These are phyloP conservation scores for Trichoderma sp. DNA, from an alignment of 2,329 filamentous ascomycete species.

Conservation along the genomic window DNA sequence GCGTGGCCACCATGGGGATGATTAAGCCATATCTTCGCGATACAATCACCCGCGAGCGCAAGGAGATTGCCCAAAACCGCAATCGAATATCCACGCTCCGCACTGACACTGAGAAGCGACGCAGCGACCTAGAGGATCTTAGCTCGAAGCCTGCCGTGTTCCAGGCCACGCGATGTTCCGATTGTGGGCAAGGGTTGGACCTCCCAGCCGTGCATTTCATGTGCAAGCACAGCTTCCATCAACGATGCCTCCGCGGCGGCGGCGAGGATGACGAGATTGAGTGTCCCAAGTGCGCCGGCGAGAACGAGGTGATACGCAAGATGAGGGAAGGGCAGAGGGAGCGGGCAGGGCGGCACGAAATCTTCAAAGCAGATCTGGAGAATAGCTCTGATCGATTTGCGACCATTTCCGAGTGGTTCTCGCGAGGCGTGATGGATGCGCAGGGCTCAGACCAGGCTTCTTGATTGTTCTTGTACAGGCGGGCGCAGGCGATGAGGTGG, in stretches of 20 bases:
- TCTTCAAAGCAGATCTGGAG: slow-evolving; percentile 79
- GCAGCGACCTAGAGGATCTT: slow-evolving; percentile 73
- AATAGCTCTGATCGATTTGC: slow-evolving; percentile 78
- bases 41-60: slow-evolving; percentile 83
- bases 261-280: slow-evolving; percentile 63
- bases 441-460: slow-evolving; percentile 31
- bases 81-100: slow-evolving; percentile 80
- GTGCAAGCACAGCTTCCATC: slow-evolving; percentile 96
- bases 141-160: slow-evolving; percentile 80
- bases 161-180: slow-evolving; percentile 82
- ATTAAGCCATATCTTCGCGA: slow-evolving; percentile 88
- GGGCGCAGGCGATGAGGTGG: slow-evolving; percentile 6
- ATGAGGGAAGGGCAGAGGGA: slow-evolving; percentile 85
- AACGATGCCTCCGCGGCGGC: slow-evolving; percentile 67
- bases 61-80: slow-evolving; percentile 77
- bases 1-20: slow-evolving; percentile 94
- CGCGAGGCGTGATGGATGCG: slow-evolving; percentile 78
- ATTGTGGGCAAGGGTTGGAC: slow-evolving; percentile 75
- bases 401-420: slow-evolving; percentile 94
- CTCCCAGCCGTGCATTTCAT: slow-evolving; percentile 92
- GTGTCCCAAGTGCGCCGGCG: slow-evolving; percentile 79
- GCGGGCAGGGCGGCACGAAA: slow-evolving; percentile 78
- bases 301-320: slow-evolving; percentile 84
- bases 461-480: slow-evolving; percentile 4
- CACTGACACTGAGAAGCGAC: slow-evolving; percentile 75